A percentile compares a stretch with the other conserved stretches of the same genome.
Conservation (phyloP, 148 eudicot genomes). For the Chenopodium album region DNA sequence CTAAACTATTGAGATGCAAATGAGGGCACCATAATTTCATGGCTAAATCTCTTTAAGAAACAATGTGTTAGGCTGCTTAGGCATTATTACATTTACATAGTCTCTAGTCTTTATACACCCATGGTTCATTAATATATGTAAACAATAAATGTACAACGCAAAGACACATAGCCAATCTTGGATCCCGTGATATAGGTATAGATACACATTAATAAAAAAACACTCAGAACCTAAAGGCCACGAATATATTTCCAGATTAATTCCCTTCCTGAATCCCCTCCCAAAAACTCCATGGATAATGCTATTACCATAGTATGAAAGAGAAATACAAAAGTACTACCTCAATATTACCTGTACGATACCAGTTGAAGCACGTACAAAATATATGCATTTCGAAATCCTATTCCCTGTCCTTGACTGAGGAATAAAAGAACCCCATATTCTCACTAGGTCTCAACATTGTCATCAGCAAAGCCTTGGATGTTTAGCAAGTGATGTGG, state of each 20-base stretch:
- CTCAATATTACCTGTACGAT: constrained; percentile 11
- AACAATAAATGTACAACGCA: not conserved
- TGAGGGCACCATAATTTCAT: not conserved
- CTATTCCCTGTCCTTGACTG: not conserved
- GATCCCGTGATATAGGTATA: not conserved
- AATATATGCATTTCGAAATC: not conserved
- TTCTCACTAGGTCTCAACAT: not conserved
- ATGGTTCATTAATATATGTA: too few species aligned
- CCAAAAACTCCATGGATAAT: too few species aligned
- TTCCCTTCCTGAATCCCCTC: too few species aligned
- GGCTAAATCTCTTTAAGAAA: not conserved
- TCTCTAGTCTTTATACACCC: not conserved
- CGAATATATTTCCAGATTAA: too few species aligned
- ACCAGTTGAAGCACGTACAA: not conserved
- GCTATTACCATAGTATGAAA: not conserved
- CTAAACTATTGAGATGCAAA: not conserved
- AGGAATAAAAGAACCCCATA: not conserved
- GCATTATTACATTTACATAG: not conserved
- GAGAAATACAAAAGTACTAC: not conserved
- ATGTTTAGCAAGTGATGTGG: not conserved
- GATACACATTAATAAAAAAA: not conserved
- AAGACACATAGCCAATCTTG: not conserved
- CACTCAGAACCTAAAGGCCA: too few species aligned
- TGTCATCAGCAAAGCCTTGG: not conserved
- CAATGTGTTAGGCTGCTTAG: not conserved